Evolutionary conservation across 805 yeast genomes (phyloP), one percentile per base, ranked within the genome.

Genomic region (Saturnispora sekii): DNA sequence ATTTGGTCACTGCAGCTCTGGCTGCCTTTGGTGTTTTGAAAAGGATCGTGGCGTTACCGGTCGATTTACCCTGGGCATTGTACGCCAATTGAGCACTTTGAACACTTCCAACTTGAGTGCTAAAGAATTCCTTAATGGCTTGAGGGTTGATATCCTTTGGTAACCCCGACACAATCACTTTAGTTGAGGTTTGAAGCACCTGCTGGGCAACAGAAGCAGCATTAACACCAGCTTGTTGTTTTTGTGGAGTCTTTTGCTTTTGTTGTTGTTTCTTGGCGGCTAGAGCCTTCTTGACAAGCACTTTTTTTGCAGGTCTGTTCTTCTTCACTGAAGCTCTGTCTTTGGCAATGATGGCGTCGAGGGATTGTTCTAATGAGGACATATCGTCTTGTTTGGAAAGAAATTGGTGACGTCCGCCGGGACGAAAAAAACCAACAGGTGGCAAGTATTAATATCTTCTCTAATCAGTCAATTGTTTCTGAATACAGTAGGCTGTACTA

Each of bases 311-410:
- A 12, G 42, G 36, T 12, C 53, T 58, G 40, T 51, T 56, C 35
- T 16, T 41, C 28, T 28, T 41, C 32, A 28, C 11, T 2, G 37
- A 29, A n/a, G 45, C 35, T 14, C 37, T 32, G 48, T 52, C 58
- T 51, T 84, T 67, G 48, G 95, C 77, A 61, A 90, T 84, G 65
- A 90, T 90, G 58, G 88, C 97, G 71, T 90, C 98, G 61, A 90
- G 78, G 41, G 97, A 86, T 70, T 85, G 84, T 69, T 90, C 96
- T 69, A 90, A 76, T 58, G 84, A 74, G 63, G 94, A 82, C 89
- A 82, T 84, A 47, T 43, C 62, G 10, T 14, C 15, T 18, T 35
- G 38, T 15, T 41, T 10, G 29, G 30, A 10, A 28, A 14, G 17
- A n/a, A 35, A 14, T 35, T 12, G 12, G 10, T 8, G 10, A 16